phyloP scores from a whole-genome alignment of 2,329 filamentous ascomycete genomes.

The Coleophoma crateriformis region DNA sequence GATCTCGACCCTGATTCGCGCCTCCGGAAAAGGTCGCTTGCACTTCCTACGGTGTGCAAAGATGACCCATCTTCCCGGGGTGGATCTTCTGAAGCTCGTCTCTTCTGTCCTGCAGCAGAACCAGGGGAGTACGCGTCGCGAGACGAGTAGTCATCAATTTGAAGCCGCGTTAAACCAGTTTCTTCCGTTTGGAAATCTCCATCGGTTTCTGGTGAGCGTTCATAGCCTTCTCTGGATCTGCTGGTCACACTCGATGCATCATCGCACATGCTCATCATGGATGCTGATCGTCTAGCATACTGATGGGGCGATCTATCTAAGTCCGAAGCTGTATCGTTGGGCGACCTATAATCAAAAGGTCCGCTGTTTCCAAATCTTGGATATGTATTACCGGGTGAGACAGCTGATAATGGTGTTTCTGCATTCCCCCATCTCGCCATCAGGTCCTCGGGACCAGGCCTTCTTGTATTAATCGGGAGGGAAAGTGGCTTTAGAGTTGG shows the following conservation, averaged over 20 bases:
- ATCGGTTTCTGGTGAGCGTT: conserved; percentile 33
- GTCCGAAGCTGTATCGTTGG: conserved; percentile 22
- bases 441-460: conserved; percentile 21
- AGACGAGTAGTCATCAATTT: conserved; percentile 44
- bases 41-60: conserved; percentile 25
- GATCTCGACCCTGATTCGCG: conserved; percentile 46
- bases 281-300: conserved; percentile 36
- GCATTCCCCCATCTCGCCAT: conserved; percentile 21
- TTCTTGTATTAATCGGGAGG: conserved; percentile 23
- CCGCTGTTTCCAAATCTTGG: conserved; percentile 13
- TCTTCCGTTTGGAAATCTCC: conserved; percentile 47
- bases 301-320: conserved; percentile 23
- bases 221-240: conserved; percentile 54
- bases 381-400: conserved; percentile 21
- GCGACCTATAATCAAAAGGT: conserved; percentile 20
- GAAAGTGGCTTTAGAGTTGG: conserved; percentile 27
- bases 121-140: conserved; percentile 23
- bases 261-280: conserved; percentile 33
- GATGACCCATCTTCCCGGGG: conserved; percentile 43
- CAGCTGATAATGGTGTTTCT: conserved; percentile 19
- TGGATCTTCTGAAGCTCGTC: conserved; percentile 54
- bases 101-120: conserved; percentile 48
- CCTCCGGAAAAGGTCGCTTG: conserved; percentile 26
- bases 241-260: conserved; percentile 42
- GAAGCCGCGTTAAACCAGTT: conserved; percentile 41